phyloP scores from a whole-genome alignment of 2,329 filamentous ascomycete species.

The Aspergillus quadricinctus region DNA sequence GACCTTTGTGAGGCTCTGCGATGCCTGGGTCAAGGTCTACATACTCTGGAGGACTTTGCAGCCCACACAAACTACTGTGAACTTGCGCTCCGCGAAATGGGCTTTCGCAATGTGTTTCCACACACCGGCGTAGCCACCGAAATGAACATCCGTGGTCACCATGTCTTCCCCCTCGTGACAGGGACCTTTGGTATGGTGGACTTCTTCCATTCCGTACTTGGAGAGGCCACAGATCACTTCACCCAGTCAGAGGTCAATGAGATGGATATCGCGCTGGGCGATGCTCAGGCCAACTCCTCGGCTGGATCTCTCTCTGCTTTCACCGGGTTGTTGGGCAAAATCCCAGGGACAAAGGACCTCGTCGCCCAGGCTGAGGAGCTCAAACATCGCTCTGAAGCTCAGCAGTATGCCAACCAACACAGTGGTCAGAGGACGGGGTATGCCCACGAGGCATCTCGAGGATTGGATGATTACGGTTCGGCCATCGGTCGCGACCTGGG shows the following conservation, averaged over 20 bases:
- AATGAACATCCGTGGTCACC: slow-evolving; percentile 61
- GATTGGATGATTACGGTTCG: slow-evolving; percentile 18
- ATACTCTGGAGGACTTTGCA: slow-evolving; percentile 74
- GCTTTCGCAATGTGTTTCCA: slow-evolving; percentile 64
- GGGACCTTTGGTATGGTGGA: slow-evolving; percentile 73
- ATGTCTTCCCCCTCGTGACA: slow-evolving; percentile 71
- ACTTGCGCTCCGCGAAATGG: slow-evolving; percentile 68
- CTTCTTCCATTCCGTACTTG: slow-evolving; percentile 72
- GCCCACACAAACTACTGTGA: slow-evolving; percentile 84
- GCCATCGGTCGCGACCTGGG: slow-evolving; percentile 3
- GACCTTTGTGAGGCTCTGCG: slow-evolving; percentile 77
- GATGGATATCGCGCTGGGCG: slow-evolving; percentile 68
- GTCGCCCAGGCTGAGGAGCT: slow-evolving; percentile 63
- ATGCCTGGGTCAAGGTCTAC: slow-evolving; percentile 70
- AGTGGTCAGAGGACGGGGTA: slow-evolving; percentile 30
- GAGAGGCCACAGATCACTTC: slow-evolving; percentile 78
- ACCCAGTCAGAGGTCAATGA: slow-evolving; percentile 81
- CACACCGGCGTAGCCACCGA: slow-evolving; percentile 66
- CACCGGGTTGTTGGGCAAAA: slow-evolving; percentile 66
- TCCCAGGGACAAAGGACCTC: slow-evolving; percentile 68
- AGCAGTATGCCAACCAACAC: slow-evolving; percentile 56
- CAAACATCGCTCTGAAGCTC: slow-evolving; percentile 57
- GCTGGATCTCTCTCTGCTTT: slow-evolving; percentile 53
- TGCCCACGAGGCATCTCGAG: slow-evolving; percentile 18
- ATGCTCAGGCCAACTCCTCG: slow-evolving; percentile 54